Conservation (phyloP, 2,329 filamentous ascomycete genomes). For the Hypoxylon sp. region DNA sequence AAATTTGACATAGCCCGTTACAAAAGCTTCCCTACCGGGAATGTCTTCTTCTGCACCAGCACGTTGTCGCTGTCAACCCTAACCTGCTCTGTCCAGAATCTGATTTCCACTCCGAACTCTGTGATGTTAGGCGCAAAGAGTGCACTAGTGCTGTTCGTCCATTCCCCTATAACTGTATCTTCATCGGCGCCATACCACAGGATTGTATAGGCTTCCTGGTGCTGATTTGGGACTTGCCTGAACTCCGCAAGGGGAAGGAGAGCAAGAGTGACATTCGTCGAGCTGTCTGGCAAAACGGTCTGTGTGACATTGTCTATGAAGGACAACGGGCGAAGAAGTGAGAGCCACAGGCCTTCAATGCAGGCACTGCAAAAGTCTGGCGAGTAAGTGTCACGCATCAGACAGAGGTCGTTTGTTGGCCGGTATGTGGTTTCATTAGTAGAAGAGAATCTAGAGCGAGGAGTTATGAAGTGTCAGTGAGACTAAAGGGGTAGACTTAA, state of each 20-base stretch:
- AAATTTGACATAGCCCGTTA: neutral
- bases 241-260: conserved; percentile 52
- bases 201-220: conserved; percentile 50
- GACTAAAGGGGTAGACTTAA: neutral
- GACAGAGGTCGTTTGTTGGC: conserved; percentile 52
- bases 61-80: conserved; percentile 45
- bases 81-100: conserved; percentile 52
- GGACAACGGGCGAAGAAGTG: conserved; percentile 48
- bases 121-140: conserved; percentile 33
- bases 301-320: conserved; percentile 52
- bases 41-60: conserved; percentile 45
- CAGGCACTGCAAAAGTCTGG: conserved; percentile 52
- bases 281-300: conserved; percentile 38
- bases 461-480: neutral
- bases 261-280: conserved; percentile 47
- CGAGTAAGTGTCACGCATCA: conserved; percentile 52
- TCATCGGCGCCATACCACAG: conserved; percentile 50
- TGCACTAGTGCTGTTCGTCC: conserved; percentile 51
- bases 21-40: neutral
- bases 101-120: conserved; percentile 50
- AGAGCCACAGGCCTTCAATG: conserved; percentile 53
- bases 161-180: conserved; percentile 44
- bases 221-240: conserved; percentile 45
- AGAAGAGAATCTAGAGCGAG: conserved; percentile 47
- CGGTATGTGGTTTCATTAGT: conserved; percentile 52